A percentile compares a stretch with the other conserved stretches of the same genome.
These are phyloP conservation scores for Trichosporon faecale DNA, from an alignment of 1,284 basidiomycete species.

Conservation along the genomic window DNA sequence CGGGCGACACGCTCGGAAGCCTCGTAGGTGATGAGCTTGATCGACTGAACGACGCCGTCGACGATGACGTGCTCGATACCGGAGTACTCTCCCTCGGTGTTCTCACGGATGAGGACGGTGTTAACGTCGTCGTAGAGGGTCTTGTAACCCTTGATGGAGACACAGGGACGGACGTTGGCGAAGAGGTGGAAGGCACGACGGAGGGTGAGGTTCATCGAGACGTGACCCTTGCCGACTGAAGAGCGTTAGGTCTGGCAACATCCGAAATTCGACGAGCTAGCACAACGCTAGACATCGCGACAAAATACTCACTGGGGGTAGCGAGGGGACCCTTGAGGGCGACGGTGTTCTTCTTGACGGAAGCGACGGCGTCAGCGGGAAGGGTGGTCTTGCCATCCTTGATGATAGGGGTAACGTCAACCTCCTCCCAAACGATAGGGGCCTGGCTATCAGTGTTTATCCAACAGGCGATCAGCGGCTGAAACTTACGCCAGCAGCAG, in stretches of 20 bases:
- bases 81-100: constrained; percentile 99
- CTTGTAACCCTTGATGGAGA: constrained; percentile 94
- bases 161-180: constrained; percentile 96
- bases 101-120: constrained; percentile 97
- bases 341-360: constrained; percentile 95
- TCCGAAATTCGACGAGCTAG: neutral
- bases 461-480: neutral
- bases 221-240: constrained; percentile 95
- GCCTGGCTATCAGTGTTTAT: constrained; percentile 59
- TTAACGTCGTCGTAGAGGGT: constrained; percentile 98
- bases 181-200: constrained; percentile 97
- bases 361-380: constrained; percentile 84
- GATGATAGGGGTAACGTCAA: constrained; percentile 89
- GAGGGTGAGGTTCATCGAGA: constrained; percentile 94
- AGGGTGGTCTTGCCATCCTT: constrained; percentile 96
- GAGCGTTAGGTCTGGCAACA: constrained; percentile 5
- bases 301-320: constrained; percentile 69
- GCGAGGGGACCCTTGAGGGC: constrained; percentile 95
- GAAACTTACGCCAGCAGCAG: constrained; percentile 67
- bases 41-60: constrained; percentile 98
- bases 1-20: constrained; percentile 97
- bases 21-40: constrained; percentile 99
- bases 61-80: constrained; percentile 98
- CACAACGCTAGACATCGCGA: neutral
- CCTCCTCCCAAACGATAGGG: constrained; percentile 98